Conservation (phyloP, 805 yeast species). For the Wickerhamomyces sydowiorum region DNA sequence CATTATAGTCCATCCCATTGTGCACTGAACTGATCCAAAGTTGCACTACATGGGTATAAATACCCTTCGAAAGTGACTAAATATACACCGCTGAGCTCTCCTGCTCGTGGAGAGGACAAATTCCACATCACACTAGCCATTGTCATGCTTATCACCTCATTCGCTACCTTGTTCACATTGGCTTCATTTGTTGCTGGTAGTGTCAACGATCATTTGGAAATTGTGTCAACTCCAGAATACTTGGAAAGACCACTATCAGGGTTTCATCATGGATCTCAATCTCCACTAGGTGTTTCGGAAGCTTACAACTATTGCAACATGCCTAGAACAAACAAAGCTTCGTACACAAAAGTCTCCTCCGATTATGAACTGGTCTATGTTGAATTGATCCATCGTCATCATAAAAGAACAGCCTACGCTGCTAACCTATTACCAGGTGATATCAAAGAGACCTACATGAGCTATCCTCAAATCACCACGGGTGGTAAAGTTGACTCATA, state of each 20-base stretch:
- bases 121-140: background rate
- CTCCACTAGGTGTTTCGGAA: slow-evolving; percentile 24
- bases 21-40: too few relatives aligned
- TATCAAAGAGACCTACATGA: slow-evolving; percentile 22
- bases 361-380: slow-evolving; percentile 29
- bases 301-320: slow-evolving; percentile 38
- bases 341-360: slow-evolving; percentile 24
- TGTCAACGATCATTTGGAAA: slow-evolving; percentile 11
- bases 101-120: background rate
- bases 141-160: background rate
- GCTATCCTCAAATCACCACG: slow-evolving; percentile 33
- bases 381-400: slow-evolving; percentile 38
- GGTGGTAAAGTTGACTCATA: slow-evolving; percentile 35
- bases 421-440: slow-evolving; percentile 30
- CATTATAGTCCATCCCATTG: too few relatives aligned
- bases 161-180: background rate
- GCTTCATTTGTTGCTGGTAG: background rate
- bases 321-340: slow-evolving; percentile 32
- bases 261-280: slow-evolving; percentile 18
- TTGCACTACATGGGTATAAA: background rate
- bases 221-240: slow-evolving; percentile 11
- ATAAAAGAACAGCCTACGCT: slow-evolving; percentile 36
- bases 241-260: slow-evolving; percentile 15
- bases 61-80: background rate
- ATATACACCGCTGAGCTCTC: background rate